phyloP scores from a whole-genome alignment of 176 grass and related monocot species.

The Aegilops sharonensis region DNA sequence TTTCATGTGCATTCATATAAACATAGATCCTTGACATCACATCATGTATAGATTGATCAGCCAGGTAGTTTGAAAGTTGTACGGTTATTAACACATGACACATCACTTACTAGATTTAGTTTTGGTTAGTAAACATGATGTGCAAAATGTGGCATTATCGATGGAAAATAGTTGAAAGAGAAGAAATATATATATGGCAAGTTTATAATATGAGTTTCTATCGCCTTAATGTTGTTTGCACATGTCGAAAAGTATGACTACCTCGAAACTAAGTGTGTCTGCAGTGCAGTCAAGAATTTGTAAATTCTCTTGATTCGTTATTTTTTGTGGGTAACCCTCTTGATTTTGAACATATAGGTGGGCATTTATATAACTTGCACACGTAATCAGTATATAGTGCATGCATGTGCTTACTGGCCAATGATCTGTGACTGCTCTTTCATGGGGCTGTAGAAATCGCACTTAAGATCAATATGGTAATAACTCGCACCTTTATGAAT shows the following conservation, averaged over 20 bases:
- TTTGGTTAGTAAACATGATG: background rate
- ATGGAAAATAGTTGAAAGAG: background rate
- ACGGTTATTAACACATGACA: background rate
- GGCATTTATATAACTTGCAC: background rate
- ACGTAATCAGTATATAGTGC: background rate
- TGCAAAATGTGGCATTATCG: background rate
- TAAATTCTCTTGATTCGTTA: background rate
- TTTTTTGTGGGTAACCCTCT: background rate
- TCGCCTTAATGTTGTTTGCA: background rate
- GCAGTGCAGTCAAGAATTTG: background rate
- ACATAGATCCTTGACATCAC: background rate
- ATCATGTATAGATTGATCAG: background rate
- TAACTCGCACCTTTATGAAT: background rate
- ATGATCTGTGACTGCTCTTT: background rate
- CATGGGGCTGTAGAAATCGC: background rate
- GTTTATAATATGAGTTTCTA: background rate
- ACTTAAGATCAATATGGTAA: background rate
- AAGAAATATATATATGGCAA: background rate
- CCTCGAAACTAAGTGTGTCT: no score
- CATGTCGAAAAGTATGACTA: background rate
- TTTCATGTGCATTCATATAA: background rate
- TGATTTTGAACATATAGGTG: background rate
- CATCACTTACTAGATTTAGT: background rate
- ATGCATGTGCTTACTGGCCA: background rate
- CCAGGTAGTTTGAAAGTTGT: background rate